Evolutionary conservation across 768 basidiomycete species (phyloP), one percentile per base, ranked within the genome.

Genomic region (Boletales sp.): DNA sequence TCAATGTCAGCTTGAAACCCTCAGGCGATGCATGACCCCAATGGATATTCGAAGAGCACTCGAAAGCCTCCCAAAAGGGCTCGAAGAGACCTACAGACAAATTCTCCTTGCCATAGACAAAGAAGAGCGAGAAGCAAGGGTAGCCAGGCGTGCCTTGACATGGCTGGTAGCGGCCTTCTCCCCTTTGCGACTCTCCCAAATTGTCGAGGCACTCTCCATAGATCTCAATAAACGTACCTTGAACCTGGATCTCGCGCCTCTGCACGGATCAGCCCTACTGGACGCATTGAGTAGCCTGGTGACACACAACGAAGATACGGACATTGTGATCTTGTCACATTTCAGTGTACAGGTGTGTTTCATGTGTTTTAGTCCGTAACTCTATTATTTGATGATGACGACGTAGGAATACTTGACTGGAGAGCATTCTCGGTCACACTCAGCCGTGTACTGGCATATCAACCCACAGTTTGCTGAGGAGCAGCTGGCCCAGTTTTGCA

Each of bases 161-260:
- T 58, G 55, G 57, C 31, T 58, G 5, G 39, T 60, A 9, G 51
- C 37, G 5, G 51, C 58, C 2, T 37, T 61, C 5, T 8, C 1
- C 2, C 43, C 48, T 2, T n/a, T 56, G 18, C 19, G 15, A 17
- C 39, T 57, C 21, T 36, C 18, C 21, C 35, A 56, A 4, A 30
- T 57, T 9, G 15, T 57, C 3, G 54, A 57, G 9, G 34, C 17
- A 15, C 48, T 58, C 3, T 41, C 52, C 0, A 31, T 59, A 5
- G 40, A 59, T 17, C 15, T 32, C 15, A 15, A 2, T 0, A 45
- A 18, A 12, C 56, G 12, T 41, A 14, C 18, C 0, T 5, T 58
- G 2, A 38, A 58, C 12, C 24, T 1, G 14, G 29, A 27, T 1
- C 42, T 2, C n/a, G 18, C 31, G 8, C 56, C 56, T 7, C 21